Evolutionary conservation across 768 basidiomycete species (phyloP).

Genomic region (Trametes elegans): DNA sequence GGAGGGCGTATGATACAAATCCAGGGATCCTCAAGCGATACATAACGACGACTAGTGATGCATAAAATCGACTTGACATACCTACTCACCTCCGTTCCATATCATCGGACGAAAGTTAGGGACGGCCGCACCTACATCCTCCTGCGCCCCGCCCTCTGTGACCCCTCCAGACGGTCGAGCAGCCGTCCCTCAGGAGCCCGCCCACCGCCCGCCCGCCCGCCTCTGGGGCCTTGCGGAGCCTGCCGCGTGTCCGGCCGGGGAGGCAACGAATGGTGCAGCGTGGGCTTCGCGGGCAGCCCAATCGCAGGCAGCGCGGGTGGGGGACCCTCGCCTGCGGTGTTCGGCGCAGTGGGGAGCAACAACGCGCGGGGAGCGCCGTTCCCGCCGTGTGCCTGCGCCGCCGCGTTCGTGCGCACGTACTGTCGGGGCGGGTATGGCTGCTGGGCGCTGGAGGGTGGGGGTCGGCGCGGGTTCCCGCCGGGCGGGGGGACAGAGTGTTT

Average conservation of each 20-base stretch:
- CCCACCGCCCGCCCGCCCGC: background rate
- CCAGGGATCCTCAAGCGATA: background rate
- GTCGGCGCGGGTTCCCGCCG: background rate
- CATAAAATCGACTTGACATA: background rate
- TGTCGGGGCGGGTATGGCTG: constrained; percentile 4
- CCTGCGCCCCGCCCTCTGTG: background rate
- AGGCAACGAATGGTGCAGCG: background rate
- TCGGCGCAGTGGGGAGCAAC: too few relatives aligned
- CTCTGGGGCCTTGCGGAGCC: background rate
- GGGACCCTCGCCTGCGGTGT: too few relatives aligned
- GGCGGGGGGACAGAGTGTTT: background rate
- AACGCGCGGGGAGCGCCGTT: background rate
- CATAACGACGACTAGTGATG: background rate
- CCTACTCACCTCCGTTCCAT: too few relatives aligned
- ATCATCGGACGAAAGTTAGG: too few relatives aligned
- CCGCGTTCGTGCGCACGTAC: background rate
- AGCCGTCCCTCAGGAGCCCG: background rate
- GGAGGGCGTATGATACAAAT: background rate
- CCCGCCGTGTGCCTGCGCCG: background rate
- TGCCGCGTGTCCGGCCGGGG: too few relatives aligned
- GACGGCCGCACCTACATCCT: too few relatives aligned
- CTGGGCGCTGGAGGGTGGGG: constrained; percentile 1
- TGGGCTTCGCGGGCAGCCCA: background rate
- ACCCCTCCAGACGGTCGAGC: background rate
- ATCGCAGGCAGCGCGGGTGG: too few relatives aligned